phyloP scores from a whole-genome alignment of 345 rosid genomes.

The Moringa oleifera region DNA sequence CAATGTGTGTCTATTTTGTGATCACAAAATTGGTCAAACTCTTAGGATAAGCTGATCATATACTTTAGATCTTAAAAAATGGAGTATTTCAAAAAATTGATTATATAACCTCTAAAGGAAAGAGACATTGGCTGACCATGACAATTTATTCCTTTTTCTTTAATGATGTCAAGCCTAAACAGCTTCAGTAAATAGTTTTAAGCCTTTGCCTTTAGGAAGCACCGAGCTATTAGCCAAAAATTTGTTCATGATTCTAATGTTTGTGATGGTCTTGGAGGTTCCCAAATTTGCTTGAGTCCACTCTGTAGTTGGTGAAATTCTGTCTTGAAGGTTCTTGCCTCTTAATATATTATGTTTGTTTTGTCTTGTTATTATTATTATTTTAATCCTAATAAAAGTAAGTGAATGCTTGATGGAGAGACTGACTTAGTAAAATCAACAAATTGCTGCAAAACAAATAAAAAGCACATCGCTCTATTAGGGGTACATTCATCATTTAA shows the following conservation, averaged over 20 bases:
- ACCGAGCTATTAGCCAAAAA: slow-evolving; percentile 2
- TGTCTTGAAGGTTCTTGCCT: background rate
- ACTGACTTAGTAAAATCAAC: background rate
- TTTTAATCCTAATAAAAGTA: background rate
- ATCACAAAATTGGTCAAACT: too few species aligned
- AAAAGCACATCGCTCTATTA: too few species aligned
- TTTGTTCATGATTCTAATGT: background rate
- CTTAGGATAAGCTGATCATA: too few species aligned
- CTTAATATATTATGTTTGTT: background rate
- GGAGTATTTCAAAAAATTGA: too few species aligned
- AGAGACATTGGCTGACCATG: background rate
- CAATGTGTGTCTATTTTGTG: too few species aligned
- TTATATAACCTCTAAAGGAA: background rate
- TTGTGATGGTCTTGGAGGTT: slow-evolving; percentile 6
- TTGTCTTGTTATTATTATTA: too few species aligned
- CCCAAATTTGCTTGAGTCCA: background rate
- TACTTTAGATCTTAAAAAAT: too few species aligned
- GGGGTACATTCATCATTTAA: too few species aligned
- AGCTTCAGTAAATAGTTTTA: background rate
- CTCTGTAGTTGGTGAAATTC: background rate
- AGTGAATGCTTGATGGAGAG: background rate
- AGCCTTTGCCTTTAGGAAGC: background rate
- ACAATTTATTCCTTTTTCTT: background rate
- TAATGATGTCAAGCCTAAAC: background rate
- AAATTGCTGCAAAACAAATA: too few species aligned